A percentile compares a stretch with the other conserved stretches of the same genome.
Evolutionary conservation across 2,329 filamentous ascomycete genomes (phyloP).

Genomic region (Metarhizium brunneum): DNA sequence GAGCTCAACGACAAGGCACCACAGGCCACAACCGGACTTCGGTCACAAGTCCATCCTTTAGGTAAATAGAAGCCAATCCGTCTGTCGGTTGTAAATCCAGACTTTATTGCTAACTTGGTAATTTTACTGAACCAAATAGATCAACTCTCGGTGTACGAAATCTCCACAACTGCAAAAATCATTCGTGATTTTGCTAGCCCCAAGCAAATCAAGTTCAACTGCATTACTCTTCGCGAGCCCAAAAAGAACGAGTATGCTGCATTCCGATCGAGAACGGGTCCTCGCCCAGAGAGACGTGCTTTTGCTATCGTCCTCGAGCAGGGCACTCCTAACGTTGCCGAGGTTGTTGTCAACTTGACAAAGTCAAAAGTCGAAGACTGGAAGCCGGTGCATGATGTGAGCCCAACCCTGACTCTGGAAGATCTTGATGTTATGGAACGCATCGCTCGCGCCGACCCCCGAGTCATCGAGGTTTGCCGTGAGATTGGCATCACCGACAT

Average conservation of each 20-base stretch:
- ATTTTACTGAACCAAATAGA: constrained; percentile 21
- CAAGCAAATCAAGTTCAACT: constrained; percentile 41
- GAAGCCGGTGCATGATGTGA: constrained; percentile 37
- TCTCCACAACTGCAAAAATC: constrained; percentile 37
- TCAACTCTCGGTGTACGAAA: constrained; percentile 46
- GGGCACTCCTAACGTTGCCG: constrained; percentile 29
- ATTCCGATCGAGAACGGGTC: constrained; percentile 39
- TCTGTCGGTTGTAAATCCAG: too few species aligned
- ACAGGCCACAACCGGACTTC: constrained; percentile 22
- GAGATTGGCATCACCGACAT: constrained; percentile 72
- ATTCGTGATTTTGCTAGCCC: constrained; percentile 30
- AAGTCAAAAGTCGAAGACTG: constrained; percentile 29
- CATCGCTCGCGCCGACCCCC: constrained; percentile 56
- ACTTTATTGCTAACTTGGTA: not conserved
- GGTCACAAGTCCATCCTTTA: constrained; percentile 25
- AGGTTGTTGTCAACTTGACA: constrained; percentile 43
- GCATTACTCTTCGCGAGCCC: constrained; percentile 57
- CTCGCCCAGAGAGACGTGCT: constrained; percentile 39
- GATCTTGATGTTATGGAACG: constrained; percentile 68
- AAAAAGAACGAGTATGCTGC: constrained; percentile 54
- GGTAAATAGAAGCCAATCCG: constrained; percentile 12
- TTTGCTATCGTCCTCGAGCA: constrained; percentile 39
- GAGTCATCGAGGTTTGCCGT: constrained; percentile 68
- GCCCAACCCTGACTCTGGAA: constrained; percentile 61
- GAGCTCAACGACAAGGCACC: constrained; percentile 29